These are phyloP conservation scores for Dictyostelium firmibasis DNA, from an alignment of 78 protist genomes.

Conservation along the genomic window DNA sequence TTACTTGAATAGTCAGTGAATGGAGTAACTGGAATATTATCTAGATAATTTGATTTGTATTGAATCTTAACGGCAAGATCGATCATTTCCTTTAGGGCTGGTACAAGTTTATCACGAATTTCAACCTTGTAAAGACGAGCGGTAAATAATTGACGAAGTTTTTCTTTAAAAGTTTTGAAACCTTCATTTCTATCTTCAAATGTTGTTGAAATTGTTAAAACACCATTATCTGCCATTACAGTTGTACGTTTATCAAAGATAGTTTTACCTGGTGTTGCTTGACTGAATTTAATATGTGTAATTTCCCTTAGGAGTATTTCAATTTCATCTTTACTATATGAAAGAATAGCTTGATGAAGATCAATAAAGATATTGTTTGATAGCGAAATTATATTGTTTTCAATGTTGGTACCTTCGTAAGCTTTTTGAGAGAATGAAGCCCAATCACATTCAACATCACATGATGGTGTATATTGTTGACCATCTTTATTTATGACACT, in stretches of 20 bases:
- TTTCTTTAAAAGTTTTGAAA: conserved; percentile 34
- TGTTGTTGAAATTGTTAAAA: not conserved
- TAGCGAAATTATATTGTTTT: not conserved
- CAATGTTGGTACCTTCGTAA: conserved; percentile 30
- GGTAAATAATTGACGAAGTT: not conserved
- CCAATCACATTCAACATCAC: conserved; percentile 39
- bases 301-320: conserved; percentile 22
- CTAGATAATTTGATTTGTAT: conserved; percentile 25
- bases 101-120: conserved; percentile 36
- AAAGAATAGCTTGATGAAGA: not conserved
- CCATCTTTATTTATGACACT: not conserved
- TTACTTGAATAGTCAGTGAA: not conserved
- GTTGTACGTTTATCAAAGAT: conserved; percentile 59
- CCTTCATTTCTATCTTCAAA: conserved; percentile 75
- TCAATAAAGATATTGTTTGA: conserved; percentile 27
- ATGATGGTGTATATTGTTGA: not conserved
- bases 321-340: not conserved
- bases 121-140: conserved; percentile 49
- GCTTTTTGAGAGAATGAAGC: conserved; percentile 13
- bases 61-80: conserved; percentile 21
- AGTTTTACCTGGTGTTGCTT: conserved; percentile 53
- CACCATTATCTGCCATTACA: conserved; percentile 19
- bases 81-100: conserved; percentile 29
- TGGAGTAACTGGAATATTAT: conserved; percentile 9
- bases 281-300: not conserved